A percentile compares a stretch with the other conserved stretches of the same genome.
Conservation (phyloP, 1,139 yeast genomes). For the Debaryomycetaceae sp. region DNA sequence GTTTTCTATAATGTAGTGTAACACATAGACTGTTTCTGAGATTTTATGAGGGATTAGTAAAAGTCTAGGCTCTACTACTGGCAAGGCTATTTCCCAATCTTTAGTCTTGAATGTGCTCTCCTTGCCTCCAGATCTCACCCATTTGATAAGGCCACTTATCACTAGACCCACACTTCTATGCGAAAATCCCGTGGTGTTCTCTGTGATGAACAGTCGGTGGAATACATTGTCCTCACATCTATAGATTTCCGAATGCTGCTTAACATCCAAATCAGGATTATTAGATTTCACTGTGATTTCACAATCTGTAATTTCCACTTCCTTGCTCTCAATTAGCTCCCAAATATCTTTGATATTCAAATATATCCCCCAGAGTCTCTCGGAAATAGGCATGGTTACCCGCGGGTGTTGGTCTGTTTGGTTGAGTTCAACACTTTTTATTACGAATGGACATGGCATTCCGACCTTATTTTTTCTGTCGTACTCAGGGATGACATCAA, state of each 20-base stretch:
- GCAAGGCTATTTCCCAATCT: slow-evolving; percentile 51
- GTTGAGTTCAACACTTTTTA: background rate
- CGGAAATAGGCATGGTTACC: slow-evolving; percentile 39
- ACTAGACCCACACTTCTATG: slow-evolving; percentile 38
- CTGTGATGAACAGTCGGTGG: slow-evolving; percentile 30
- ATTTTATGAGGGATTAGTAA: slow-evolving; percentile 30
- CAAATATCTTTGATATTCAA: slow-evolving; percentile 14
- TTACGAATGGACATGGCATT: slow-evolving; percentile 44
- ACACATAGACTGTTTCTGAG: slow-evolving; percentile 16
- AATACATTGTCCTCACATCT: slow-evolving; percentile 5
- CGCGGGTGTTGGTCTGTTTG: slow-evolving; percentile 9
- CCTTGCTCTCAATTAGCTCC: slow-evolving; percentile 5
- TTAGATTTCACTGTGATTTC: slow-evolving; percentile 23
- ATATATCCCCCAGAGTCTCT: slow-evolving; percentile 46
- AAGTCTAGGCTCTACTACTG: slow-evolving; percentile 69
- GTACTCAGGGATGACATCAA: slow-evolving; percentile 37
- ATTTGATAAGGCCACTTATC: slow-evolving; percentile 24
- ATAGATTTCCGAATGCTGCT: slow-evolving; percentile 11
- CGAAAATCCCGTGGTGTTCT: slow-evolving; percentile 37
- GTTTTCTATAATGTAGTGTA: slow-evolving; percentile 62
- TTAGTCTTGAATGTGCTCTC: slow-evolving; percentile 26
- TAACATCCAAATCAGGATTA: slow-evolving; percentile 29
- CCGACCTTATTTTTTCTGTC: slow-evolving; percentile 20
- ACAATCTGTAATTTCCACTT: slow-evolving; percentile 20
- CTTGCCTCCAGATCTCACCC: slow-evolving; percentile 28